Conservation (phyloP, 352 stramenopile species). For the Phytophthora sp. region DNA sequence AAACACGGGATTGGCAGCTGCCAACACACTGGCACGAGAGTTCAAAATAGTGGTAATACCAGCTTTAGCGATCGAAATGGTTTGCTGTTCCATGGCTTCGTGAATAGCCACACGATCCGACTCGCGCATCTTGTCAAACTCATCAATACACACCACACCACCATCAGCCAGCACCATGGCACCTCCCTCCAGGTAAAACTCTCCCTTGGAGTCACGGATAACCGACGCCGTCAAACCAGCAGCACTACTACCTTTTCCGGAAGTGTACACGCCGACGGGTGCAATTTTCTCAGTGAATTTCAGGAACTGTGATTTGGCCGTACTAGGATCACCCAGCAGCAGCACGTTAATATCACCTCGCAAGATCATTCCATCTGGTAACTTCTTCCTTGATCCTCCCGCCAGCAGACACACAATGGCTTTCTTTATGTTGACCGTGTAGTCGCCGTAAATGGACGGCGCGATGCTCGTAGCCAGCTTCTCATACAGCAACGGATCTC, state of each 20-base stretch:
- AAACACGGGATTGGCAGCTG: slow-evolving; percentile 98
- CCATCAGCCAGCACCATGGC: slow-evolving; percentile 99
- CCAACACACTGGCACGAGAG: slow-evolving; percentile 91
- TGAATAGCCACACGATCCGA: slow-evolving; percentile 98
- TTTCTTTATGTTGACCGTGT: slow-evolving; percentile 98
- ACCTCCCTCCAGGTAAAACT: slow-evolving; percentile 98
- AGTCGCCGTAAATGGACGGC: slow-evolving; percentile 95
- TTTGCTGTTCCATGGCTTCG: slow-evolving; percentile 99
- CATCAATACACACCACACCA: slow-evolving; percentile 98
- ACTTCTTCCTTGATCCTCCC: slow-evolving; percentile 92
- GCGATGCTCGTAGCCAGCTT: slow-evolving; percentile 92
- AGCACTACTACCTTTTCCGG: slow-evolving; percentile 97
- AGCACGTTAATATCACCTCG: slow-evolving; percentile 99
- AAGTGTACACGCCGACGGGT: slow-evolving; percentile 98
- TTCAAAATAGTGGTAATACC: slow-evolving; percentile 99
- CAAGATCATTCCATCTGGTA: slow-evolving; percentile 97
- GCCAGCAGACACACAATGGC: slow-evolving; percentile 96
- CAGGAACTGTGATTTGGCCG: slow-evolving; percentile 98
- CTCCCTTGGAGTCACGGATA: slow-evolving; percentile 94
- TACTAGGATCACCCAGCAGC: slow-evolving; percentile 97
- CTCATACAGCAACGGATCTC: slow-evolving; percentile 93
- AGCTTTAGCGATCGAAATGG: slow-evolving; percentile 99
- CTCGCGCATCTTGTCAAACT: slow-evolving; percentile 96
- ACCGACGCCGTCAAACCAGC: slow-evolving; percentile 98
- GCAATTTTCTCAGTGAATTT: slow-evolving; percentile 98